Percentiles rank a stretch among this genome's conserved stretches.
phyloP scores from a whole-genome alignment of 2,329 filamentous ascomycete species.

The Fusarium torulosum region DNA sequence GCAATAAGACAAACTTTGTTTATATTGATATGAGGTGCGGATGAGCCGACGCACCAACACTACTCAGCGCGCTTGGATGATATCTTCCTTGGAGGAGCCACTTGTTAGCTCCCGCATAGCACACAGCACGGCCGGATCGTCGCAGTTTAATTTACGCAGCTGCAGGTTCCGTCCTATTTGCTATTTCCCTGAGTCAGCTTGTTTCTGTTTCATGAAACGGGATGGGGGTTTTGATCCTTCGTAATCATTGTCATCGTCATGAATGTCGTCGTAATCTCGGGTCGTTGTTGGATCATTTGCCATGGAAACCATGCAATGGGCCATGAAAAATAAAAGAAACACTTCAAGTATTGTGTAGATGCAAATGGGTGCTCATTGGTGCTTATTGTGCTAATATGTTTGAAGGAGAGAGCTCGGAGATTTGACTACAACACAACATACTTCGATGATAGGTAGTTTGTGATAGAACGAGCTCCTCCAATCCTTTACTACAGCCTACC shows the following conservation, averaged over 20 bases:
- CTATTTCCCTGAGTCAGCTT: conserved; percentile 21
- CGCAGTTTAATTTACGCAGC: conserved; percentile 15
- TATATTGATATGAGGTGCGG: conserved; percentile 31
- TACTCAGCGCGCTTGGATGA: conserved; percentile 7
- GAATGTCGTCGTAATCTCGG: neutral
- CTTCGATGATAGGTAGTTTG: neutral
- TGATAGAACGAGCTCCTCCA: neutral
- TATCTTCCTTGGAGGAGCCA: conserved; percentile 6
- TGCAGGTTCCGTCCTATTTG: conserved; percentile 24
- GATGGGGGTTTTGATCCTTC: conserved; percentile 22
- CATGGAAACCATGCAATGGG: neutral
- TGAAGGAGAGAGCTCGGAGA: neutral
- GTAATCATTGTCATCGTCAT: conserved; percentile 10
- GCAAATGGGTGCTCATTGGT: neutral
- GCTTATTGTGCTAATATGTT: neutral
- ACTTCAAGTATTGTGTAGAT: neutral
- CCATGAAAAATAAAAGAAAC: neutral
- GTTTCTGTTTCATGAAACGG: conserved; percentile 41
- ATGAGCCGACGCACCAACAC: conserved; percentile 28
- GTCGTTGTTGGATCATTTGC: neutral
- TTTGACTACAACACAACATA: neutral
- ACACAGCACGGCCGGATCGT: conserved; percentile 23
- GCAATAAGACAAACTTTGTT: conserved; percentile 22
- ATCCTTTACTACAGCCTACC: neutral
- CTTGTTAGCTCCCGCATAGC: conserved; percentile 12